These are phyloP conservation scores for Cucurbita maxima DNA, from an alignment of 306 rosid species.

Conservation along the genomic window DNA sequence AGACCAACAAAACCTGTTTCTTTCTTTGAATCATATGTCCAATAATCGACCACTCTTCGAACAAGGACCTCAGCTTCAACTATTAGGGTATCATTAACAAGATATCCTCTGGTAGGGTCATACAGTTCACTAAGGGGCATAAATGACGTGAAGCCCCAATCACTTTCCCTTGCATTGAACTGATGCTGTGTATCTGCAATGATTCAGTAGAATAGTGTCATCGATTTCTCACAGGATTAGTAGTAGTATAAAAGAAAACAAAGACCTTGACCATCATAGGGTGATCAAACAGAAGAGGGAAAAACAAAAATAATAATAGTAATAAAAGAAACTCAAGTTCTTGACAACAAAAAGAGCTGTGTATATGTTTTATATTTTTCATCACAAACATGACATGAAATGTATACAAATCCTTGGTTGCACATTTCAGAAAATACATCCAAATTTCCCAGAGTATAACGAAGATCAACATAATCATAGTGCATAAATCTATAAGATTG, in stretches of 20 bases:
- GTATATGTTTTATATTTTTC: neutral
- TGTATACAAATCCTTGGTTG: neutral
- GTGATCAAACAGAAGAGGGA: too few species aligned
- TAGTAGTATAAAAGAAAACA: neutral
- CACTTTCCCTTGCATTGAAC: conserved; percentile 83
- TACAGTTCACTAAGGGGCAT: conserved; percentile 81
- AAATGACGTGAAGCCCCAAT: conserved; percentile 92
- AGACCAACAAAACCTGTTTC: conserved; percentile 91
- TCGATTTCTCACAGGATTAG: neutral
- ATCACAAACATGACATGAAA: neutral
- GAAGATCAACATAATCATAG: neutral
- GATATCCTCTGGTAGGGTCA: conserved; percentile 71
- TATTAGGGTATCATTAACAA: conserved; percentile 51
- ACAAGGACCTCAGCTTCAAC: conserved; percentile 84
- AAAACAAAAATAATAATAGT: neutral
- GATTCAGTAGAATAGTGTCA: neutral
- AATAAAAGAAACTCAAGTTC: neutral
- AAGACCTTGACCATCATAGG: neutral
- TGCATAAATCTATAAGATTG: neutral
- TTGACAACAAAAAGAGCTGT: neutral
- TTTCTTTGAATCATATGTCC: conserved; percentile 79
- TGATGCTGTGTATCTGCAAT: conserved; percentile 81
- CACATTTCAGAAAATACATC: neutral
- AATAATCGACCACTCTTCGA: conserved; percentile 69
- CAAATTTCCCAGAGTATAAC: neutral